These are phyloP conservation scores for Mortierella sp. DNA, from an alignment of 371 early-diverging fungal genomes.

Conservation along the genomic window DNA sequence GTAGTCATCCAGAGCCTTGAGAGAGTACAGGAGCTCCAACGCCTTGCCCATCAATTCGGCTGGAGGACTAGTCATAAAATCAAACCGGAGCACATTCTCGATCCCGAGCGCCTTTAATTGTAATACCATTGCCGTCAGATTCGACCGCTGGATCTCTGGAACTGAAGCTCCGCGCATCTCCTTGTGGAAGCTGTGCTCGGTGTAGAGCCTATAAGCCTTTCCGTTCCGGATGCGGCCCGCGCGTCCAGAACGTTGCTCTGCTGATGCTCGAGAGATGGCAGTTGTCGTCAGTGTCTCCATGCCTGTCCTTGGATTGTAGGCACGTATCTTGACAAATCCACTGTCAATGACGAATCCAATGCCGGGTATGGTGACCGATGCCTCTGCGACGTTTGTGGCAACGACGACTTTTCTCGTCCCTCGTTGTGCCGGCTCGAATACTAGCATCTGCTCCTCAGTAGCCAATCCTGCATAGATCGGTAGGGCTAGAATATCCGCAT, in stretches of 20 bases:
- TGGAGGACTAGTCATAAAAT: slow-evolving; percentile 76
- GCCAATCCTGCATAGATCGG: slow-evolving; percentile 95
- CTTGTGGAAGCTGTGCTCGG: slow-evolving; percentile 77
- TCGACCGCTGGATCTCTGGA: slow-evolving; percentile 97
- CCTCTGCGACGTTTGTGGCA: slow-evolving; percentile 99
- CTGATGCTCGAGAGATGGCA: slow-evolving; percentile 89
- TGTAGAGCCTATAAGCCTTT: slow-evolving; percentile 96
- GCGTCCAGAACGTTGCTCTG: slow-evolving; percentile 98
- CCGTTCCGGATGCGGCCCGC: slow-evolving; percentile 94
- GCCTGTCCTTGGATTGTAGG: slow-evolving; percentile 80
- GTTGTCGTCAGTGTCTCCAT: slow-evolving; percentile 87
- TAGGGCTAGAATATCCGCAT: slow-evolving; percentile 63
- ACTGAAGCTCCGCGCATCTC: slow-evolving; percentile 85
- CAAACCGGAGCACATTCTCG: slow-evolving; percentile 93
- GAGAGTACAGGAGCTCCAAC: slow-evolving; percentile 55
- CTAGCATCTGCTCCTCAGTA: slow-evolving; percentile 89
- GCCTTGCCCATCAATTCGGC: slow-evolving; percentile 70
- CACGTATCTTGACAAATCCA: slow-evolving; percentile 92
- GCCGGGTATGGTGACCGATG: slow-evolving; percentile 92
- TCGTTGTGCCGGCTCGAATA: slow-evolving; percentile 89
- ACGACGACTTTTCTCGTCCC: slow-evolving; percentile 95
- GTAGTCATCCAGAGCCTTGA: slow-evolving; percentile 65
- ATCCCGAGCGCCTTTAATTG: slow-evolving; percentile 93
- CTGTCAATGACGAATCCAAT: slow-evolving; percentile 94
- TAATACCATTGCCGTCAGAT: slow-evolving; percentile 88